phyloP scores from a whole-genome alignment of 2,329 filamentous ascomycete species.

The Cadophora sp. region DNA sequence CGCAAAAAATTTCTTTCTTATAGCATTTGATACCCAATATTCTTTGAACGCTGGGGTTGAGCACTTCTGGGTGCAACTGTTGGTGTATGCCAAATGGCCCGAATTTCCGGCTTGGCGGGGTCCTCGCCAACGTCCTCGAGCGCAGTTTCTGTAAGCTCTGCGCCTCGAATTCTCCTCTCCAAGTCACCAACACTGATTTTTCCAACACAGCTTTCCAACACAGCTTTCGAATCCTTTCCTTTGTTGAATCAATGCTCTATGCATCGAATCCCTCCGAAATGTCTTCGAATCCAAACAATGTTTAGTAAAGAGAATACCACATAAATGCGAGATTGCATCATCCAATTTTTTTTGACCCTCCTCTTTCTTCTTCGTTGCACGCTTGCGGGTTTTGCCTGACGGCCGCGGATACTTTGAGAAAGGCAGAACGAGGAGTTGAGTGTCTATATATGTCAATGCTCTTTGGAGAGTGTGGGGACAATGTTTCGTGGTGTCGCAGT shows the following conservation, averaged over 20 bases:
- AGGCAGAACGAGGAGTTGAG: not conserved
- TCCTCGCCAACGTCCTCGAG: not conserved
- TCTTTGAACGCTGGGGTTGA: not conserved
- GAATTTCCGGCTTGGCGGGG: not conserved
- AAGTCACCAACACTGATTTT: not conserved
- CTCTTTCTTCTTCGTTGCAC: not conserved
- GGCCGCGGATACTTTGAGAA: not conserved
- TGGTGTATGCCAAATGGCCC: not conserved
- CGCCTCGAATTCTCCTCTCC: not conserved
- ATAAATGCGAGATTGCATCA: not conserved
- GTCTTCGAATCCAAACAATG: not conserved
- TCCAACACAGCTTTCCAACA: not conserved
- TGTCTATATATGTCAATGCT: not conserved
- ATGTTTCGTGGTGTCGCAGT: not conserved
- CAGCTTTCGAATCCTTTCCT: not conserved
- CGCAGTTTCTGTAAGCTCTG: not conserved
- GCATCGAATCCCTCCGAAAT: not conserved
- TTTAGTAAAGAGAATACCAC: not conserved
- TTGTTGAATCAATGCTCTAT: not conserved
- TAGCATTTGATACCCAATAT: slow-evolving; percentile 1
- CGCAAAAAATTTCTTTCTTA: not conserved
- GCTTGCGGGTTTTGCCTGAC: not conserved
- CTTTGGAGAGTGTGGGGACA: not conserved
- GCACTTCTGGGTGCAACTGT: not conserved
- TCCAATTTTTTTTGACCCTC: not conserved